phyloP scores from a whole-genome alignment of 208 protist genomes.

The Acanthamoeba culbertsoni region DNA sequence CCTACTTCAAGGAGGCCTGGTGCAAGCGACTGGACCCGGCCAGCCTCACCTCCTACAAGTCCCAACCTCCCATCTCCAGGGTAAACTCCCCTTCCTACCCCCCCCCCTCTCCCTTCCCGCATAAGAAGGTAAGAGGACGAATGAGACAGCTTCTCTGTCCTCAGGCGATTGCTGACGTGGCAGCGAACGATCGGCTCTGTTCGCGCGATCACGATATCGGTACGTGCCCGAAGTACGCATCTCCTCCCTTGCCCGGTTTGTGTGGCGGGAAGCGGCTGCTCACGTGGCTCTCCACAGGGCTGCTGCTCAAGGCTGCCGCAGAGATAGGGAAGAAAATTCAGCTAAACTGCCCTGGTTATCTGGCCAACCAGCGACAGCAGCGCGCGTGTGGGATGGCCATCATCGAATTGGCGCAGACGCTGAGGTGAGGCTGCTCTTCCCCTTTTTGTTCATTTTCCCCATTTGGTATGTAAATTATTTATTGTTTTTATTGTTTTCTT shows the following conservation, averaged over 20 bases:
- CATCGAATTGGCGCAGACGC: slow-evolving; percentile 72
- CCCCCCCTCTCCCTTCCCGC: neutral
- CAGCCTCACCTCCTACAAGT: slow-evolving; percentile 4
- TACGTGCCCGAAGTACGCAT: neutral
- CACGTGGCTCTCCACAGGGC: neutral
- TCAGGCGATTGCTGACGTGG: slow-evolving; percentile 10
- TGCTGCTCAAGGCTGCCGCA: neutral
- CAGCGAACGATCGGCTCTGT: neutral
- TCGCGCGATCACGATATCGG: too few relatives aligned
- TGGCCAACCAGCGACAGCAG: slow-evolving; percentile 77
- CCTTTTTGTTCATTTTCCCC: too few relatives aligned
- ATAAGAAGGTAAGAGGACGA: neutral
- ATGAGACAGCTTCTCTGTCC: neutral
- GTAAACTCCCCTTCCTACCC: neutral
- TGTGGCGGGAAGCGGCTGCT: neutral
- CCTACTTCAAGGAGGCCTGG: slow-evolving; percentile 77
- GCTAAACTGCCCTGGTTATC: slow-evolving; percentile 73
- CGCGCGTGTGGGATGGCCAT: slow-evolving; percentile 69
- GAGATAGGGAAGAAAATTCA: slow-evolving; percentile 57
- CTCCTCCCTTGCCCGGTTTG: neutral
- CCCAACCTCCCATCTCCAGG: neutral
- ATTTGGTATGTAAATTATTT: neutral
- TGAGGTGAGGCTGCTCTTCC: neutral
- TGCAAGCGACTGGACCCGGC: slow-evolving; percentile 71
- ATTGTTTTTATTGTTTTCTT: neutral